Conservation (phyloP, 768 basidiomycete genomes). For the Naematelia aurantialba region DNA sequence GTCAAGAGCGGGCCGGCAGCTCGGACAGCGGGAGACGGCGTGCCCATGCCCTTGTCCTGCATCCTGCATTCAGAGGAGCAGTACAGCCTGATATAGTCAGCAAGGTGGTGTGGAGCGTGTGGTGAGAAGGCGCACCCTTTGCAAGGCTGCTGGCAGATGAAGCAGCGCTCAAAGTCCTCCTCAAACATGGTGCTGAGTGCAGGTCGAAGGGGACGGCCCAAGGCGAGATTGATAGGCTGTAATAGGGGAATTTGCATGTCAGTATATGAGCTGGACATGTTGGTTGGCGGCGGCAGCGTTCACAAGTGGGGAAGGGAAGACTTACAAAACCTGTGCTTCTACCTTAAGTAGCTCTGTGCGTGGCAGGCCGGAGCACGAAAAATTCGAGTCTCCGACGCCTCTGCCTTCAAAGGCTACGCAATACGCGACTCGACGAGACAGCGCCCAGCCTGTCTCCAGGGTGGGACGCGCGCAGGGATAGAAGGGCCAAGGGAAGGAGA, state of each 20-base stretch:
- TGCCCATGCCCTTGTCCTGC: conserved; percentile 39
- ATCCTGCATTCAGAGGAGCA: conserved; percentile 41
- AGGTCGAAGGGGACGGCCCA: not conserved
- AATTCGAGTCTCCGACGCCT: not conserved
- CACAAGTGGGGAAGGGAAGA: not conserved
- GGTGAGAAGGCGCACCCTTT: conserved; percentile 32
- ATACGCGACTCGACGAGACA: not conserved
- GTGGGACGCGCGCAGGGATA: not conserved
- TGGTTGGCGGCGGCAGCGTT: not conserved
- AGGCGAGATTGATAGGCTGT: not conserved
- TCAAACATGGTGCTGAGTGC: conserved; percentile 39
- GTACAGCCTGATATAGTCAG: conserved; percentile 34
- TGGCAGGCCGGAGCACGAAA: not conserved
- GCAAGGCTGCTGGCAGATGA: conserved; percentile 38
- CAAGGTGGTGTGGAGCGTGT: not conserved
- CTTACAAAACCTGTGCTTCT: not conserved
- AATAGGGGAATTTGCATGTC: not conserved
- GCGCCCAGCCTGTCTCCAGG: not conserved
- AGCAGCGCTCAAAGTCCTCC: conserved; percentile 40
- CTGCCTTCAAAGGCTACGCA: not conserved
- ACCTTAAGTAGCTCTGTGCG: not conserved
- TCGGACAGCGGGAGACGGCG: conserved; percentile 16
- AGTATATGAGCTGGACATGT: not conserved
- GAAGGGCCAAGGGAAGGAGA: not conserved
- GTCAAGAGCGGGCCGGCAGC: conserved; percentile 27